These are phyloP conservation scores for Thelonectria olida DNA, from an alignment of 2,329 filamentous ascomycete species.

Conservation along the genomic window DNA sequence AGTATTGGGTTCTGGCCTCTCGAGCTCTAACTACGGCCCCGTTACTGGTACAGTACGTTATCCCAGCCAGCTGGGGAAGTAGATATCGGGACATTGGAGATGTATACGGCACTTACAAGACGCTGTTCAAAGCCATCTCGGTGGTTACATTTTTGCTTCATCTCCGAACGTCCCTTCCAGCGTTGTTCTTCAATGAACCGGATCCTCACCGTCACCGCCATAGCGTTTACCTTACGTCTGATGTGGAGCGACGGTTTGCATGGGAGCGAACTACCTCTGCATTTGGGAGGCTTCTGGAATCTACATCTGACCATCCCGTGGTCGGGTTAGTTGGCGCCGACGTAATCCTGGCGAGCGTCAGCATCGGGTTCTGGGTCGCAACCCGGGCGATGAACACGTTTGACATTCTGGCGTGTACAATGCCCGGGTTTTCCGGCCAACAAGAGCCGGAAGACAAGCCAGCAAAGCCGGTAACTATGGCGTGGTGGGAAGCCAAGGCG, in stretches of 20 bases:
- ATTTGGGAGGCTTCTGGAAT: conserved; percentile 56
- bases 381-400: conserved; percentile 59
- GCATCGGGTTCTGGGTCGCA: conserved; percentile 67
- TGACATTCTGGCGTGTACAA: conserved; percentile 55
- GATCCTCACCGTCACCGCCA: conserved; percentile 58
- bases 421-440: conserved; percentile 36
- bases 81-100: conserved; percentile 51
- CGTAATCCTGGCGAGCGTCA: conserved; percentile 63
- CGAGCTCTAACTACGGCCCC: conserved; percentile 56
- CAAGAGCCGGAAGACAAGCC: conserved; percentile 30
- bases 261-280: conserved; percentile 58
- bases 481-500: not conserved
- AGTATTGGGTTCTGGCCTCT: conserved; percentile 42
- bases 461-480: not conserved
- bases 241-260: conserved; percentile 53
- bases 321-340: conserved; percentile 67
- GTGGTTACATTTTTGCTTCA: conserved; percentile 55
- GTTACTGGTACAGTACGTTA: conserved; percentile 55
- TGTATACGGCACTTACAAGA: conserved; percentile 52
- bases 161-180: conserved; percentile 52
- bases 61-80: conserved; percentile 59
- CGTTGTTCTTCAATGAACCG: conserved; percentile 58
- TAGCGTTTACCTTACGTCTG: conserved; percentile 56
- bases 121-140: conserved; percentile 59
- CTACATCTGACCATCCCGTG: conserved; percentile 65